Conservation (phyloP, 805 yeast species). For the Hagleromyces aurorensis region DNA sequence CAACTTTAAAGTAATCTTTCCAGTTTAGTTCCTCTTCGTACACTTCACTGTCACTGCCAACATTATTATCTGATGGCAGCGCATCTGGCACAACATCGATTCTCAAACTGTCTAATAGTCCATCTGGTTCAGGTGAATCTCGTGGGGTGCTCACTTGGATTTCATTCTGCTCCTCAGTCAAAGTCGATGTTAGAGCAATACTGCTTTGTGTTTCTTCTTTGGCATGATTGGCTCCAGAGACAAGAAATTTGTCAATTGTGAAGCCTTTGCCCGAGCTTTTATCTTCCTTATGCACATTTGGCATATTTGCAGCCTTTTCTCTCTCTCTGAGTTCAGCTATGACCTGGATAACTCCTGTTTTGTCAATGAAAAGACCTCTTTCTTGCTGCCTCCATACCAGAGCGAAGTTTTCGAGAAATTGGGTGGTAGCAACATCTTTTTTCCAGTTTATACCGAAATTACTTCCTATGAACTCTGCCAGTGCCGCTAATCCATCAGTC, state of each 20-base stretch:
- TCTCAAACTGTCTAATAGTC: no score
- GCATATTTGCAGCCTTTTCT: constrained; percentile 16
- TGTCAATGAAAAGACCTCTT: constrained; percentile 78
- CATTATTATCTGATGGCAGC: not conserved
- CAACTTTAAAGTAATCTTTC: constrained; percentile 62
- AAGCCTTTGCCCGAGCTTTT: constrained; percentile 14
- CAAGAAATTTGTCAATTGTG: constrained; percentile 4
- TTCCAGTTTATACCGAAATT: constrained; percentile 86
- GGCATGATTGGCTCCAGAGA: constrained; percentile 3
- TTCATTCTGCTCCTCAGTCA: no score
- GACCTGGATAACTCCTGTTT: constrained; percentile 55
- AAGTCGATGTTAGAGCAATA: no score
- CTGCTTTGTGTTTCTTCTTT: constrained; percentile 1
- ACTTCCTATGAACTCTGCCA: constrained; percentile 70
- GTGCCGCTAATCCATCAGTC: constrained; percentile 65
- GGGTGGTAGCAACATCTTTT: constrained; percentile 20
- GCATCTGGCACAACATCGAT: no score
- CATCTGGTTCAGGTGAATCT: no score
- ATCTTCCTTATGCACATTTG: constrained; percentile 1
- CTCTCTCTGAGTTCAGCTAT: constrained; percentile 47
- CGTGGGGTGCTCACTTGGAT: no score
- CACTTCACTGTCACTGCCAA: constrained; percentile 3
- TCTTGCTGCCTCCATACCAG: constrained; percentile 83
- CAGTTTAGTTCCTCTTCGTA: constrained; percentile 40
- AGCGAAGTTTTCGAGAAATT: constrained; percentile 65